These are phyloP conservation scores for Phytophthora ramorum DNA, from an alignment of 352 stramenopile species.

Conservation along the genomic window DNA sequence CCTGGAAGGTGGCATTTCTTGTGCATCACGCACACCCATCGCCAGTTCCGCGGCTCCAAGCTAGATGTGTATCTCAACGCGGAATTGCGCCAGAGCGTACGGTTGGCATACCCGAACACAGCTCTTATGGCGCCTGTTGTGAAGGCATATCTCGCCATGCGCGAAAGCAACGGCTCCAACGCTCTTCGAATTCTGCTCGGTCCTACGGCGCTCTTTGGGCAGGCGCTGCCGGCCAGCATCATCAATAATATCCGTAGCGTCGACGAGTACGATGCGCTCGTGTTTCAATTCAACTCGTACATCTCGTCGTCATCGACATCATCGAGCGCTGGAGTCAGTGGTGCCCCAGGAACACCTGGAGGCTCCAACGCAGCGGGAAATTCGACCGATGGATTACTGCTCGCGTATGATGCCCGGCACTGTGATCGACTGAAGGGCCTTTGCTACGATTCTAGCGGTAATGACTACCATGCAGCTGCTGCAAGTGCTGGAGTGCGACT, in stretches of 20 bases:
- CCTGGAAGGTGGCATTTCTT: constrained; percentile 81
- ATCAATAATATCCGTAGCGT: constrained; percentile 74
- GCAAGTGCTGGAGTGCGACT: constrained; percentile 65
- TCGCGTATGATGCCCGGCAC: constrained; percentile 72
- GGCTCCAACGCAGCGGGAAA: constrained; percentile 33
- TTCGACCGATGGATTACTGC: constrained; percentile 61
- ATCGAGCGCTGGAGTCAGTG: constrained; percentile 40
- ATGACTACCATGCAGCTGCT: constrained; percentile 68
- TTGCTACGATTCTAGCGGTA: constrained; percentile 76
- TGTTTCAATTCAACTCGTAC: constrained; percentile 84
- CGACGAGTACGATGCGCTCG: constrained; percentile 76
- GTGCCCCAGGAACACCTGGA: constrained; percentile 28
- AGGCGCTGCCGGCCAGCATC: constrained; percentile 62
- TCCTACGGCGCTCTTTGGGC: constrained; percentile 66
- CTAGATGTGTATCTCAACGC: constrained; percentile 83
- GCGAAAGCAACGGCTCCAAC: constrained; percentile 69
- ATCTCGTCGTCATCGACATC: constrained; percentile 75
- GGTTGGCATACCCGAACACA: constrained; percentile 82
- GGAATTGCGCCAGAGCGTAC: constrained; percentile 75
- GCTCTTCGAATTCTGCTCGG: constrained; percentile 70
- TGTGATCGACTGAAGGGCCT: constrained; percentile 67
- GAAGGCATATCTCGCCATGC: constrained; percentile 82
- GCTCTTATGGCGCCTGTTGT: constrained; percentile 78
- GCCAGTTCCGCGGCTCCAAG: constrained; percentile 84
- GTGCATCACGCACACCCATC: constrained; percentile 86